phyloP scores from a whole-genome alignment of 768 basidiomycete genomes.

The Daedaleopsis sinensis region DNA sequence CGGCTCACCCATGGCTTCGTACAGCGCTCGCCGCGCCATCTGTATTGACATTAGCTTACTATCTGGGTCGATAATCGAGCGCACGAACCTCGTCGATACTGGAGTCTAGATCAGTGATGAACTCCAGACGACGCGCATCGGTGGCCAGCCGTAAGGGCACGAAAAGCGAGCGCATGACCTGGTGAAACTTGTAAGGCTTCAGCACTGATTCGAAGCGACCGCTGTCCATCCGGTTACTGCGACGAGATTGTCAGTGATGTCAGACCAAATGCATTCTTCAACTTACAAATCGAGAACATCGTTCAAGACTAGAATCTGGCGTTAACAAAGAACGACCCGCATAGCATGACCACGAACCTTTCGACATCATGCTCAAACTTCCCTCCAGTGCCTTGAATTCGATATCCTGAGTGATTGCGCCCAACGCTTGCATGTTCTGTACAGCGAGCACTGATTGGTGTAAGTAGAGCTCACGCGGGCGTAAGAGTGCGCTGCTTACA shows the following conservation, averaged over 20 bases:
- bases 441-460: conserved; percentile 65
- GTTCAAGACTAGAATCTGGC: conserved; percentile 56
- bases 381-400: conserved; percentile 88
- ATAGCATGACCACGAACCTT: conserved; percentile 46
- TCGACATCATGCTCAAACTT: conserved; percentile 86
- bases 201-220: conserved; percentile 77
- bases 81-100: conserved; percentile 60
- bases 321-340: not conserved
- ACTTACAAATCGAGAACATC: conserved; percentile 81
- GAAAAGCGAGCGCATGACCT: conserved; percentile 74
- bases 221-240: conserved; percentile 83
- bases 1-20: conserved; percentile 59
- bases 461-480: not conserved
- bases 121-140: conserved; percentile 64
- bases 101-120: conserved; percentile 70
- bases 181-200: conserved; percentile 76
- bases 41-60: conserved; percentile 23
- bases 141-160: conserved; percentile 70
- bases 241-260: not conserved
- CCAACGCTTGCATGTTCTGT: conserved; percentile 88
- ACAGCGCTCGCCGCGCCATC: conserved; percentile 62
- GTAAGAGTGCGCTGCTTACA: conserved; percentile 33
- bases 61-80: not conserved
- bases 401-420: conserved; percentile 75
- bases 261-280: no score